Conservation (phyloP, 202 grass and related monocot species). For the Elaeis oleifera region DNA sequence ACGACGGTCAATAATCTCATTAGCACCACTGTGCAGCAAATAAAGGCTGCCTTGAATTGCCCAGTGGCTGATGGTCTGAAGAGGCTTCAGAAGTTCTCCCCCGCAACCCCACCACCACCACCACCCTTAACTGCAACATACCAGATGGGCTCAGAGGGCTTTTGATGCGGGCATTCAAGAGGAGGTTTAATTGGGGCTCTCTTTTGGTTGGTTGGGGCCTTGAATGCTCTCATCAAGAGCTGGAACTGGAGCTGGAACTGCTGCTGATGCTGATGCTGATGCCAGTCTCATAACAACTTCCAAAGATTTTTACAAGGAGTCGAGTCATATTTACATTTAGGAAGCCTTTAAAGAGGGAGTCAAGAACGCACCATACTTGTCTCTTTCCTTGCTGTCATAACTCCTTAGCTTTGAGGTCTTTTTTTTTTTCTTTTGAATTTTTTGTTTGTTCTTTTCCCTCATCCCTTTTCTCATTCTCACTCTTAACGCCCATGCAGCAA, state of each 20-base stretch:
- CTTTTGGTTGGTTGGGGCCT: conserved; percentile 21
- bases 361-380: conserved; percentile 98
- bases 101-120: conserved; percentile 7
- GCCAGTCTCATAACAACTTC: conserved; percentile 34
- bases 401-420: not conserved
- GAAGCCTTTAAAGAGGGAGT: conserved; percentile 58
- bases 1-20: conserved; percentile 61
- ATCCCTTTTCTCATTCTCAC: not conserved
- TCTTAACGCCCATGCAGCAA: conserved; percentile 31
- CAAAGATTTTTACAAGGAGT: conserved; percentile 37
- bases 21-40: conserved; percentile 66
- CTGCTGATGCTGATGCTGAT: conserved; percentile 33
- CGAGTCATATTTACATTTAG: conserved; percentile 31
- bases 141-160: not conserved
- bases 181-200: conserved; percentile 10
- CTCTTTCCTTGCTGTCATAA: conserved; percentile 44
- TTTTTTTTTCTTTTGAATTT: not conserved
- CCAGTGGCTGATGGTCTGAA: conserved; percentile 6
- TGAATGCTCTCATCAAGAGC: conserved; percentile 29
- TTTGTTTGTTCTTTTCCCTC: not conserved
- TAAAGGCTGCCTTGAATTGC: conserved; percentile 75
- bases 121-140: conserved; percentile 13
- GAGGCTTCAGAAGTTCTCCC: conserved; percentile 5
- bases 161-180: conserved; percentile 20
- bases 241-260: conserved; percentile 14